Percentiles rank a stretch among this genome's conserved stretches.
These are phyloP conservation scores for Rutstroemia sp. DNA, from an alignment of 2,329 filamentous ascomycete species.

Conservation along the genomic window DNA sequence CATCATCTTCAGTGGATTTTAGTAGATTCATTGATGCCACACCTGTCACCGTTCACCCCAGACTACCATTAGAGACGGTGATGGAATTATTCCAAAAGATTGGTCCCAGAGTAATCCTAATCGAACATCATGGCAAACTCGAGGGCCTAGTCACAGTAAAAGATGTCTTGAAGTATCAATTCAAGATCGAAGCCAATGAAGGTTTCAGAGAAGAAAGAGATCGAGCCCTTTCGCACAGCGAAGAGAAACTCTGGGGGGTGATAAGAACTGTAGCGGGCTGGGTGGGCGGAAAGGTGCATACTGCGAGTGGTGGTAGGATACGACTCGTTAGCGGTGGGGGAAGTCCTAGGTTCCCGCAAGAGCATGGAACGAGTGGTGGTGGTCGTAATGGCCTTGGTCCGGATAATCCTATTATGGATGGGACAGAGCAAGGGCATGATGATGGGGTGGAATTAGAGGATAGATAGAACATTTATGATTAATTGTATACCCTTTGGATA, in stretches of 20 bases:
- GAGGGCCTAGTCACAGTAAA: constrained; percentile 89
- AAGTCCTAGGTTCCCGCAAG: constrained; percentile 8
- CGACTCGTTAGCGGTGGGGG: constrained; percentile 34
- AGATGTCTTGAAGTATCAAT: constrained; percentile 94
- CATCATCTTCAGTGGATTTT: constrained; percentile 64
- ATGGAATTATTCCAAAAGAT: constrained; percentile 99
- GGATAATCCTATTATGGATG: constrained; percentile 45
- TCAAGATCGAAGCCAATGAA: constrained; percentile 86
- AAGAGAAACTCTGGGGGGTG: constrained; percentile 59
- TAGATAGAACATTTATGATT: constrained; percentile 7
- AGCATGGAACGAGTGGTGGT: constrained; percentile 14
- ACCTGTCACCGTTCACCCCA: constrained; percentile 83
- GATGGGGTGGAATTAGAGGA: constrained; percentile 38
- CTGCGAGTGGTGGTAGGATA: constrained; percentile 49
- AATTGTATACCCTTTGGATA: neutral
- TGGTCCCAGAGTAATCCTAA: constrained; percentile 83
- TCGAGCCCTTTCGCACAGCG: constrained; percentile 42
- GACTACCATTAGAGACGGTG: constrained; percentile 86
- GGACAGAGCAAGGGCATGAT: constrained; percentile 42
- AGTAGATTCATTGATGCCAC: constrained; percentile 83
- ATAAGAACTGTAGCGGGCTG: constrained; percentile 48
- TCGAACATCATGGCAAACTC: constrained; percentile 81
- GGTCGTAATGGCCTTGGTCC: constrained; percentile 4
- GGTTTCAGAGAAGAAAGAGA: constrained; percentile 50
- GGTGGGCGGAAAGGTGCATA: constrained; percentile 49